Evolutionary conservation across 192 early-diverging fungal genomes (phyloP).

Genomic region (Nowakowskiella sp.): DNA sequence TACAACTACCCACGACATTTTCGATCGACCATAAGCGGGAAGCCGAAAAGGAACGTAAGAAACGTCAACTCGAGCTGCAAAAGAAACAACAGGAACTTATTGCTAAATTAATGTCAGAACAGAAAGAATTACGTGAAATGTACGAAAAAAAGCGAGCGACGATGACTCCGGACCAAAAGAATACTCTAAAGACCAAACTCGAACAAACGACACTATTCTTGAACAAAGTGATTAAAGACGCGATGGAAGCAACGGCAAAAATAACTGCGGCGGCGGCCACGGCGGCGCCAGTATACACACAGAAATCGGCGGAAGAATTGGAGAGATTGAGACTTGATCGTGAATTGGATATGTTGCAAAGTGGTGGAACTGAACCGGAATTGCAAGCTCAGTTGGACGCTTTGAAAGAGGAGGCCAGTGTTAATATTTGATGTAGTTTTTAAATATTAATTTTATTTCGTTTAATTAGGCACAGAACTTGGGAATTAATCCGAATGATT

Average conservation of each 20-base stretch:
- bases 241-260: slow-evolving; percentile 5
- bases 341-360: slow-evolving; percentile 39
- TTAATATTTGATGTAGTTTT: not conserved
- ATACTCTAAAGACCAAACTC: slow-evolving; percentile 16
- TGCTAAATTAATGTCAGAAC: slow-evolving; percentile 22
- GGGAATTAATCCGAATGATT: slow-evolving; percentile 28
- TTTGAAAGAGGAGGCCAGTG: slow-evolving; percentile 46
- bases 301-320: slow-evolving; percentile 29
- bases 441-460: slow-evolving; percentile 7
- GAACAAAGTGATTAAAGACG: slow-evolving; percentile 10
- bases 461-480: slow-evolving; percentile 19
- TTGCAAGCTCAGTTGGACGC: slow-evolving; percentile 50
- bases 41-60: not conserved
- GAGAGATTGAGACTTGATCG: slow-evolving; percentile 41
- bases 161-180: slow-evolving; percentile 23
- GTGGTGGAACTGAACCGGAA: slow-evolving; percentile 14
- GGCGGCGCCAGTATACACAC: slow-evolving; percentile 16
- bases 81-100: slow-evolving; percentile 1
- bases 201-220: slow-evolving; percentile 20
- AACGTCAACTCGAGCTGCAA: not conserved
- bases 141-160: slow-evolving; percentile 33
- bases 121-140: slow-evolving; percentile 38
- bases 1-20: not conserved
- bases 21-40: not conserved
- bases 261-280: not conserved